Conservation (phyloP, 2,329 filamentous ascomycete species). For the Ophiostoma australiae region DNA sequence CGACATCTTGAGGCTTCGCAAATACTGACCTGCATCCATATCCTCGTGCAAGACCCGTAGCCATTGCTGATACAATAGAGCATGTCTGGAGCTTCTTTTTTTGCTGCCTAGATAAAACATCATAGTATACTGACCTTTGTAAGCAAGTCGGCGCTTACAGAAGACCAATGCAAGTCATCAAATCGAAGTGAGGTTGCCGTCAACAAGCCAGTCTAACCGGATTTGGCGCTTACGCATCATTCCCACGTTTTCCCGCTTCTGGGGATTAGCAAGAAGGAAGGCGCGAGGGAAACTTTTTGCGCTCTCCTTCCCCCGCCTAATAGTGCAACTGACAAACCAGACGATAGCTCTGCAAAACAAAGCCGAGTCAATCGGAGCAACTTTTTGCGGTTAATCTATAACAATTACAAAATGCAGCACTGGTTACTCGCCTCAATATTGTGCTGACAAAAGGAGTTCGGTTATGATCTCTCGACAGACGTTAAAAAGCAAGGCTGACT, state of each 20-base stretch:
- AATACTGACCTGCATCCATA: background rate
- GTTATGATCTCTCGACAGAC: background rate
- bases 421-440: background rate
- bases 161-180: background rate
- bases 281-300: too few species aligned
- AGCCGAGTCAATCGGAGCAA: background rate
- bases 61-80: background rate
- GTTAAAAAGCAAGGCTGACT: background rate
- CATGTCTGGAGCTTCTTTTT: background rate
- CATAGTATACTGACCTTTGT: background rate
- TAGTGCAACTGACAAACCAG: too few species aligned
- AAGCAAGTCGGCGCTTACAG: background rate
- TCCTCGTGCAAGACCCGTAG: background rate
- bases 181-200: background rate
- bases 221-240: background rate
- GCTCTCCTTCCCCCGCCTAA: too few species aligned
- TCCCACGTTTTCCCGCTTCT: background rate
- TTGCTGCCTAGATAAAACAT: background rate
- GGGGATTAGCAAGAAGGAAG: constrained; percentile 7
- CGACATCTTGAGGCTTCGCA: background rate
- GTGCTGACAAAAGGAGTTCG: background rate
- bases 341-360: background rate
- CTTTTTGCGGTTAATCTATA: background rate
- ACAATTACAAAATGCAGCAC: background rate
- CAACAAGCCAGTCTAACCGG: background rate